phyloP scores from a whole-genome alignment of 768 basidiomycete species.

The Psilocybe cubensis region DNA sequence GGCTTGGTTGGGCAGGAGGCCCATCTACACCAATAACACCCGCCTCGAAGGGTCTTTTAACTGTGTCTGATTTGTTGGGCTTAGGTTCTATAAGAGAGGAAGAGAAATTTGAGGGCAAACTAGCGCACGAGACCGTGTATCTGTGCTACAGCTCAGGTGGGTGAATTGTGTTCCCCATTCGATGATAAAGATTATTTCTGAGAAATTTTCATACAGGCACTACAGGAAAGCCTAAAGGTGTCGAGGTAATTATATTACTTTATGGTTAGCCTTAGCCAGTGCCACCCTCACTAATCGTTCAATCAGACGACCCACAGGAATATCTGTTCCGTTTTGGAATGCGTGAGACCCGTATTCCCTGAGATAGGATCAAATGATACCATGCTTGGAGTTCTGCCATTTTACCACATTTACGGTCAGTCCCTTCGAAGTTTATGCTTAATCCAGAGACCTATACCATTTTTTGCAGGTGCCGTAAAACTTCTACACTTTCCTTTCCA shows the following conservation, averaged over 20 bases:
- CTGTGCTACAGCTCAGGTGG: conserved; percentile 60
- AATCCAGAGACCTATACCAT: neutral
- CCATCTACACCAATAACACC: conserved; percentile 28
- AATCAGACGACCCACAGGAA: conserved; percentile 67
- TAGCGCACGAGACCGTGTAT: conserved; percentile 61
- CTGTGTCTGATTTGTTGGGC: conserved; percentile 53
- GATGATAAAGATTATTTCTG: too few species aligned
- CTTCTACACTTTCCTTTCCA: conserved; percentile 63
- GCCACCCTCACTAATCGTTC: conserved; percentile 5
- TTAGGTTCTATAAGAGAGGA: conserved; percentile 53
- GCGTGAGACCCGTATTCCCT: conserved; percentile 50
- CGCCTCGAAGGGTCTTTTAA: conserved; percentile 34
- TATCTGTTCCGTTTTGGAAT: conserved; percentile 60
- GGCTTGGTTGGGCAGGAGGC: conserved; percentile 49
- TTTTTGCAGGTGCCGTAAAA: conserved; percentile 56
- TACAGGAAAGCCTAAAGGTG: conserved; percentile 78
- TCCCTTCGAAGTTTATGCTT: neutral
- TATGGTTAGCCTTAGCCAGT: too few species aligned
- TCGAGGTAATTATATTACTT: conserved; percentile 38
- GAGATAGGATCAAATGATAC: conserved; percentile 44
- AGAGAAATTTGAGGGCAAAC: conserved; percentile 54
- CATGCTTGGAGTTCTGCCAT: conserved; percentile 68
- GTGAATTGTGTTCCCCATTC: neutral
- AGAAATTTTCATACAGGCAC: too few species aligned
- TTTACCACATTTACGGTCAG: conserved; percentile 50